Evolutionary conservation across 192 early-diverging fungal species (phyloP).

Genomic region (Gaertneriomyces semiglobifer): DNA sequence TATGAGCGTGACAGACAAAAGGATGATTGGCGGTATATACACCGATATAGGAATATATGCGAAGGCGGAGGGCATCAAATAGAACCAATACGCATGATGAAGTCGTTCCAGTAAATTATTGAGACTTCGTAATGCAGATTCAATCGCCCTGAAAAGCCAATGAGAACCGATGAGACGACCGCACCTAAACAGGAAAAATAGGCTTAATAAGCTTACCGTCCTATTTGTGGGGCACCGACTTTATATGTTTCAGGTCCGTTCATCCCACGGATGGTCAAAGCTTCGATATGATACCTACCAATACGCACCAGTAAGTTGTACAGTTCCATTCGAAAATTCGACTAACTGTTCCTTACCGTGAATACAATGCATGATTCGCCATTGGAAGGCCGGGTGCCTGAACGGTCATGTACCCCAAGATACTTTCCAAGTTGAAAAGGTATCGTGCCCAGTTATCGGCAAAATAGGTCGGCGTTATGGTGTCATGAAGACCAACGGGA

Average conservation of each 20-base stretch:
- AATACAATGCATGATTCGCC: constrained; percentile 66
- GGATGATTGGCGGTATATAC: constrained; percentile 81
- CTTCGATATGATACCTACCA: constrained; percentile 43
- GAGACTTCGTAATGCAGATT: constrained; percentile 77
- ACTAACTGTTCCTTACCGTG: constrained; percentile 41
- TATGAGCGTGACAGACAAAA: constrained; percentile 68
- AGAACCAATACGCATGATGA: constrained; percentile 97
- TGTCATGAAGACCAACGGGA: constrained; percentile 58
- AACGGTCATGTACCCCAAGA: constrained; percentile 53
- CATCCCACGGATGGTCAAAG: constrained; percentile 37
- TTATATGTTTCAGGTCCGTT: constrained; percentile 2
- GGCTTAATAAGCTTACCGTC: constrained; percentile 6
- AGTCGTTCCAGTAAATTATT: constrained; percentile 92
- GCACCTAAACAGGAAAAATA: background rate
- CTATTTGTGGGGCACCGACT: constrained; percentile 16
- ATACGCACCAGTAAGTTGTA: constrained; percentile 10
- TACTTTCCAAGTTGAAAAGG: constrained; percentile 24
- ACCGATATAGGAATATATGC: constrained; percentile 83
- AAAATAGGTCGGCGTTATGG: constrained; percentile 20
- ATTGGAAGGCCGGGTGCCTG: constrained; percentile 68
- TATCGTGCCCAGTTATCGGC: constrained; percentile 17
- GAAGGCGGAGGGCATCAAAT: constrained; percentile 75
- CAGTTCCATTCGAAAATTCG: background rate
- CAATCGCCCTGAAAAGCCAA: constrained; percentile 44
- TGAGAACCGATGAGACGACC: background rate